Evolutionary conservation across 2,329 filamentous ascomycete genomes (phyloP).

Genomic region (Ascochyta koolunga): DNA sequence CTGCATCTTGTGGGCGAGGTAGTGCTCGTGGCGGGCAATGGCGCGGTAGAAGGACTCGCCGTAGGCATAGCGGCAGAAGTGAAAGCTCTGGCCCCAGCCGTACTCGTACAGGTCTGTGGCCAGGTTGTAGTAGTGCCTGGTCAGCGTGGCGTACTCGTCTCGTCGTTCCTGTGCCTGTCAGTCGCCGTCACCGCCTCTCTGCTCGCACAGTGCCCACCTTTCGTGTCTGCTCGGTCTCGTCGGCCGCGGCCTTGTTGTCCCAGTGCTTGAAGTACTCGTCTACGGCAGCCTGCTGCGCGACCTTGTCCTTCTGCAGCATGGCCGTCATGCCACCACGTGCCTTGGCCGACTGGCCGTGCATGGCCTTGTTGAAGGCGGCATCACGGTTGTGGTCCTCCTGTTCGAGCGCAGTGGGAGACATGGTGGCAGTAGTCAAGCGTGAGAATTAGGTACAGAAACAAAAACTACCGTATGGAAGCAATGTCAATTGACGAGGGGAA

Average conservation of each 20-base stretch:
- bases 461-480: slow-evolving; percentile 18
- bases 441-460: slow-evolving; percentile 5
- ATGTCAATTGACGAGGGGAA: slow-evolving; percentile 24
- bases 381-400: slow-evolving; percentile 82
- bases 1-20: slow-evolving; percentile 87
- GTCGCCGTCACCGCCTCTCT: slow-evolving; percentile 8
- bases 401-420: slow-evolving; percentile 70
- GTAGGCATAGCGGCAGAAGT: slow-evolving; percentile 92
- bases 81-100: slow-evolving; percentile 94
- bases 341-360: slow-evolving; percentile 78
- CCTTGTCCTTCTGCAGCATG: slow-evolving; percentile 82
- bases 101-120: slow-evolving; percentile 97
- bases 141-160: slow-evolving; percentile 90
- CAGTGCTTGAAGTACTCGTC: slow-evolving; percentile 97
- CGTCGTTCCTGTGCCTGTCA: slow-evolving; percentile 68
- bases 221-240: slow-evolving; percentile 83
- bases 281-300: slow-evolving; percentile 79
- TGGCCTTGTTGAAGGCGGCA: slow-evolving; percentile 86
- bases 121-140: slow-evolving; percentile 95
- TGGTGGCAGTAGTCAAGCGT: slow-evolving; percentile 40
- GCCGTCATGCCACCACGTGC: slow-evolving; percentile 76
- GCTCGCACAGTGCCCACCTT: slow-evolving; percentile 60
- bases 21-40: slow-evolving; percentile 96
- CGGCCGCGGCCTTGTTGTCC: slow-evolving; percentile 79
- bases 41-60: slow-evolving; percentile 89